Conservation (phyloP, 306 rosid genomes). For the Trichosanthes cucumerina region DNA sequence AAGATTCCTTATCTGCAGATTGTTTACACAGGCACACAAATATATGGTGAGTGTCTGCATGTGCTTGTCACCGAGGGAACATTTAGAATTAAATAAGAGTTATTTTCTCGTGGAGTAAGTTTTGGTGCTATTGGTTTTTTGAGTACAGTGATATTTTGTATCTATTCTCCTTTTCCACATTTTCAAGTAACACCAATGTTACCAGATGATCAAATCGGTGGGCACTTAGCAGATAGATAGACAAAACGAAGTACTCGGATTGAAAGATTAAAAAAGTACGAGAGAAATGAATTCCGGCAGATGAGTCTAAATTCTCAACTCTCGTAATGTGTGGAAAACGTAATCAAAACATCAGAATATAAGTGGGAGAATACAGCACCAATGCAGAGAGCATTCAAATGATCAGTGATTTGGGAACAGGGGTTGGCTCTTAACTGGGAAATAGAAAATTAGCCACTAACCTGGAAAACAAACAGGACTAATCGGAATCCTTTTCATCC, state of each 20-base stretch:
- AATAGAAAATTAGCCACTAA: not conserved
- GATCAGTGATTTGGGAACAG: not conserved
- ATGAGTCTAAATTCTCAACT: not conserved
- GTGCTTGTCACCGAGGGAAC: constrained; percentile 6
- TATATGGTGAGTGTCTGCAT: not conserved
- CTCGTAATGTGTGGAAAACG: not conserved
- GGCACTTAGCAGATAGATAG: not conserved
- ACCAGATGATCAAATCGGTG: not conserved
- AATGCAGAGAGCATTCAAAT: not conserved
- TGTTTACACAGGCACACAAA: constrained; percentile 6
- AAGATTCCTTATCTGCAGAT: constrained; percentile 6
- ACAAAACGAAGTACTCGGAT: not conserved
- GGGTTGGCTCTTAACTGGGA: not conserved
- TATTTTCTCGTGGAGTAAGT: not conserved
- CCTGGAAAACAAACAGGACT: constrained; percentile 7
- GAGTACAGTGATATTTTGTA: not conserved
- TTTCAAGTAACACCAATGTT: not conserved
- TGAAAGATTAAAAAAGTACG: not conserved
- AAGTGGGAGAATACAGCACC: not conserved
- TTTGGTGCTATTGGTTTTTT: not conserved
- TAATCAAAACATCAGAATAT: not conserved
- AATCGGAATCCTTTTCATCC: constrained; percentile 31
- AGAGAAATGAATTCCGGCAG: not conserved
- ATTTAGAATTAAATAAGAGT: not conserved
- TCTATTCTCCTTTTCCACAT: not conserved